Base-by-base conservation (phyloP, 78 protist species). In the Dictyostelium purpureum region DNA sequence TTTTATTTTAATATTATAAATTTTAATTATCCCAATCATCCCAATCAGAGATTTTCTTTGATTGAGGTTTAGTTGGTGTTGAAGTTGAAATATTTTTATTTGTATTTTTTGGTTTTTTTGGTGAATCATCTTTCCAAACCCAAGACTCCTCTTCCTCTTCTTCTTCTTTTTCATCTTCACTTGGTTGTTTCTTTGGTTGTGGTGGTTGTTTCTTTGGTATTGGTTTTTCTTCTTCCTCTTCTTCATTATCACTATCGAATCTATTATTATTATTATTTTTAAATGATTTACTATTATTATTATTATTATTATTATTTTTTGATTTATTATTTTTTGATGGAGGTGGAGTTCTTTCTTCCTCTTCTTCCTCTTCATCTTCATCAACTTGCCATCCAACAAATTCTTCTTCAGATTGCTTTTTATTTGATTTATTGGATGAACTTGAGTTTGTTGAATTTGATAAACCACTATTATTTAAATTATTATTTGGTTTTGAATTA, bases 61-160 rank as follows among this genome's bases (percentile, higher is more conserved):
- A 37, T 19, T 28, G 14, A 33, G 45, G 21, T 51, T 31, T 47
- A 52, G 45, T 57, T 43, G 79, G 57, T 45, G 79, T 71, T 71
- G 59, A 19, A 40, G 76, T 10, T 56, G 65, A 38, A 40, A 69
- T 51, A 69, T 35, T 40, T 21, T 69, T 35, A 33, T 63, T 59
- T 14, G 21, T 67, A 19, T 28, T 26, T 14, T 66, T 67, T 67
- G 45, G 0, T 18, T 74, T 74, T 18, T 7, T 14, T 10, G 78
- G 57, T 47, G 65, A 19, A 11, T 75, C 81, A 51, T 75, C 81
- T 75, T 75, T 75, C 81, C 81, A 75, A 75, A 75, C 81, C 81
- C 81, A 75, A 19, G 81, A 51, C 10, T 73, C 79, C 9, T 73
- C 56, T 45, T 52, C 54, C 38, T 26, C n/a, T n/a, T n/a, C n/a